Evolutionary conservation across 306 rosid genomes (phyloP).

Genomic region (Citrullus mucosospermus): DNA sequence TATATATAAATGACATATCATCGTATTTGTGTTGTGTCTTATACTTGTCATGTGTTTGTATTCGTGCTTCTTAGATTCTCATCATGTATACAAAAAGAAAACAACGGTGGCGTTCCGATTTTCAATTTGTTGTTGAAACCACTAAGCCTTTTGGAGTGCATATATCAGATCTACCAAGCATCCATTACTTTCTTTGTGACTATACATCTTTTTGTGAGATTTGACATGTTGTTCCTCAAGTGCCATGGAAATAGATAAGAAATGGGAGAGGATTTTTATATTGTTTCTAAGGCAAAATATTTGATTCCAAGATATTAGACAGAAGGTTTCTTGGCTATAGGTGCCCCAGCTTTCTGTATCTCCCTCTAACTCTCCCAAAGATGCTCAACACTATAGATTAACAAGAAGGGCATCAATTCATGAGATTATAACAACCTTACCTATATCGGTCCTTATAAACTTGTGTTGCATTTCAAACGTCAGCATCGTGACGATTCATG

Average conservation of each 20-base stretch:
- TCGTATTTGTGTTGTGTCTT: not conserved
- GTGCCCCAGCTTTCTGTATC: not conserved
- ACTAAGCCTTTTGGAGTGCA: not conserved
- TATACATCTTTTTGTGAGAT: slow-evolving; percentile 7
- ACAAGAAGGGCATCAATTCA: not conserved
- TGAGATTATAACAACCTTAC: not conserved
- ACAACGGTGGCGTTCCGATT: not conserved
- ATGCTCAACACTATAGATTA: not conserved
- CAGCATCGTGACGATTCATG: not conserved
- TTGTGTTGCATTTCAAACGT: not conserved
- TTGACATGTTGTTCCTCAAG: slow-evolving; percentile 5
- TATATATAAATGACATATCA: not conserved
- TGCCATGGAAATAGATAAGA: not conserved
- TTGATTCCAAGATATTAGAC: slow-evolving; percentile 9
- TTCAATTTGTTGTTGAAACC: not conserved
- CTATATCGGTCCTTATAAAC: not conserved
- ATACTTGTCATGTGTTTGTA: not conserved
- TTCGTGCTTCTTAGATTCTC: not conserved
- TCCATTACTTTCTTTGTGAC: slow-evolving; percentile 6
- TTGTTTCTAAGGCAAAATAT: not conserved
- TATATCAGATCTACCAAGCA: slow-evolving; percentile 3
- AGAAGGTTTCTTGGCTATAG: not conserved
- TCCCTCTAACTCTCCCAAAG: slow-evolving; percentile 1
- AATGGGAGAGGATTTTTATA: not conserved
- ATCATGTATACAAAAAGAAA: not conserved